Conservation (phyloP, 129 eudicot genomes). For the Sambucus nigra region DNA sequence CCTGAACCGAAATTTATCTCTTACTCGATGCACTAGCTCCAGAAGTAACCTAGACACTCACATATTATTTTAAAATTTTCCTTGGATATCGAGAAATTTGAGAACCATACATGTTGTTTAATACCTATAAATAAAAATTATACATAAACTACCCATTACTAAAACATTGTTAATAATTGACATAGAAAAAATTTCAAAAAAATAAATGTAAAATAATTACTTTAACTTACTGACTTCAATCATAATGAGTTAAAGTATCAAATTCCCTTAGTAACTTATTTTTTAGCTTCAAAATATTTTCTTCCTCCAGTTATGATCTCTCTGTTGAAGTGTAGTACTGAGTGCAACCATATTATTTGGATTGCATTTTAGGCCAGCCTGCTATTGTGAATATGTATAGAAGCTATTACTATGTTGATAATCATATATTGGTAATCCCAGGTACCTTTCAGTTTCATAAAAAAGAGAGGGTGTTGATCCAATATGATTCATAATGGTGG, state of each 20-base stretch:
- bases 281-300: slow-evolving; percentile 47
- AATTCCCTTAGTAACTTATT: slow-evolving; percentile 42
- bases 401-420: slow-evolving; percentile 8
- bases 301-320: slow-evolving; percentile 37
- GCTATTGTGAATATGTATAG: slow-evolving; percentile 10
- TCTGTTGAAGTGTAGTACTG: slow-evolving; percentile 23
- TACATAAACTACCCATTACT: neutral
- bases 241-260: slow-evolving; percentile 44
- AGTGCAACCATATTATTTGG: neutral
- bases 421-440: slow-evolving; percentile 46
- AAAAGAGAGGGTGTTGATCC: slow-evolving; percentile 62
- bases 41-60: slow-evolving; percentile 16
- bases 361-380: neutral
- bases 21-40: slow-evolving; percentile 44
- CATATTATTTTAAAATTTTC: slow-evolving; percentile 16
- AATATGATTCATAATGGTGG: slow-evolving; percentile 36
- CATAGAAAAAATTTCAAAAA: neutral
- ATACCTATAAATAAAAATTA: slow-evolving; percentile 10
- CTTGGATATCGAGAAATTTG: slow-evolving; percentile 21
- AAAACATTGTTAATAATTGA: neutral
- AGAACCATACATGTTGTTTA: slow-evolving; percentile 11
- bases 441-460: slow-evolving; percentile 43
- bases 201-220: slow-evolving; percentile 36
- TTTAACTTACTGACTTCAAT: slow-evolving; percentile 31
- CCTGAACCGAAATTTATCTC: no score